Evolutionary conservation across 163 green algal genomes (phyloP).

Genomic region (Scenedesmus sp.): DNA sequence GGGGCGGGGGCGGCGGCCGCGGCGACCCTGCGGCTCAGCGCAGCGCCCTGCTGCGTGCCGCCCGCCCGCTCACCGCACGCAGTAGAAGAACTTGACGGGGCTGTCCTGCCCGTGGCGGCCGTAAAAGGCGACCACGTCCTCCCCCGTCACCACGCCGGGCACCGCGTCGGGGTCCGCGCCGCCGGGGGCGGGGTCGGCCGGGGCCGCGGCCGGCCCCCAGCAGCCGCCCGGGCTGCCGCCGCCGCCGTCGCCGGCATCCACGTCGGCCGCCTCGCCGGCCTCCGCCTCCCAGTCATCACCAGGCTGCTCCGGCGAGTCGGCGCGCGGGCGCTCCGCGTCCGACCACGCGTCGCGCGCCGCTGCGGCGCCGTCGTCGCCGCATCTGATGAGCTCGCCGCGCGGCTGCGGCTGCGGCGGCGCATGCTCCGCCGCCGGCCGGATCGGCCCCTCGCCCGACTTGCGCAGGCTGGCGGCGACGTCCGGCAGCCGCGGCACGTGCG

Average conservation of each 20-base stretch:
- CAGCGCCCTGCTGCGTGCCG: no score
- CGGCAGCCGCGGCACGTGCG: slow-evolving; percentile 17
- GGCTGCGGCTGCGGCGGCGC: no score
- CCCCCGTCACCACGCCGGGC: slow-evolving; percentile 68
- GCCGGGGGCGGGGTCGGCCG: no score
- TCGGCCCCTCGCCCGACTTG: not conserved
- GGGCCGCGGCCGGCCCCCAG: no score
- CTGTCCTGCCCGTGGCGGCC: slow-evolving; percentile 79
- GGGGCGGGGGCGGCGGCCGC: no score
- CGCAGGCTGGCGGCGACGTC: slow-evolving; percentile 9
- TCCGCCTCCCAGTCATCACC: no score
- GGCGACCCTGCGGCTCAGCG: not conserved
- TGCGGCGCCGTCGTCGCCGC: not conserved
- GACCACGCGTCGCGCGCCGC: not conserved
- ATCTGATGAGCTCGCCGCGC: not conserved
- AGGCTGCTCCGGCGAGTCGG: no score
- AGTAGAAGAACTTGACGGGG: slow-evolving; percentile 88
- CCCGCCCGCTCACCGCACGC: slow-evolving; percentile 63
- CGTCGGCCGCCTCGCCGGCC: not conserved
- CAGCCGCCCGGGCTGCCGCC: no score
- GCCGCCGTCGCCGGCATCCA: slow-evolving; percentile 1
- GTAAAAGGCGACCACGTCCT: slow-evolving; percentile 86
- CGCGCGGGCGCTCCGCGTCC: no score
- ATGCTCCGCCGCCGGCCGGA: no score
- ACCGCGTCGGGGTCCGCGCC: slow-evolving; percentile 60